Conservation (phyloP, 345 rosid species). For the Eucalyptus coolabah region DNA sequence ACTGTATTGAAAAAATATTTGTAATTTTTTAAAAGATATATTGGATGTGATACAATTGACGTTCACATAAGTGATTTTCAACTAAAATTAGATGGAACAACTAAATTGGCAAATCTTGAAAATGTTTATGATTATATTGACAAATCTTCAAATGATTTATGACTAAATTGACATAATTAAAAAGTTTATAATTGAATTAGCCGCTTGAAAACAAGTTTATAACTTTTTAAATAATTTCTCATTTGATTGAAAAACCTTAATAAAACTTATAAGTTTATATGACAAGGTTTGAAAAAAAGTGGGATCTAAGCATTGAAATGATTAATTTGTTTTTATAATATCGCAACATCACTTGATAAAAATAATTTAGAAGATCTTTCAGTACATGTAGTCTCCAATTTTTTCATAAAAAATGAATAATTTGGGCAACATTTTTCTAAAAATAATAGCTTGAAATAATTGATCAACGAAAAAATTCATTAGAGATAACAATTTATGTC, state of each 20-base stretch:
- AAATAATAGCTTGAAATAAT: background rate
- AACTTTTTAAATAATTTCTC: background rate
- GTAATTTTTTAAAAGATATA: background rate
- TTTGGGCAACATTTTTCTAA: background rate
- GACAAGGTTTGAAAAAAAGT: background rate
- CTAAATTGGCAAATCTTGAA: background rate
- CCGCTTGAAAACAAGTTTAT: rapidly evolving
- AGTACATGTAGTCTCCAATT: background rate
- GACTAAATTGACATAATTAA: background rate
- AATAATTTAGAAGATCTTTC: background rate
- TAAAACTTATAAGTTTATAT: background rate
- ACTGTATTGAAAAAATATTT: background rate
- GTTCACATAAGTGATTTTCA: rapidly evolving
- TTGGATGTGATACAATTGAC: rapidly evolving
- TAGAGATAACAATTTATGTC: background rate
- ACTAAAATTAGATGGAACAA: background rate
- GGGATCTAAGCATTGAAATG: background rate
- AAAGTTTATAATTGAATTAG: background rate
- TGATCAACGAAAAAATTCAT: background rate
- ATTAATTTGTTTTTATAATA: background rate
- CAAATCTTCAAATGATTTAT: background rate
- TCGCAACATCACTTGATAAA: background rate
- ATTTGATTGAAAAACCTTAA: background rate
- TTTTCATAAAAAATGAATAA: background rate
- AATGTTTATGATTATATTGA: background rate